A percentile compares a stretch with the other conserved stretches of the same genome.
Evolutionary conservation across 257 asterid species (phyloP).

Genomic region (Nicotiana benthamiana): DNA sequence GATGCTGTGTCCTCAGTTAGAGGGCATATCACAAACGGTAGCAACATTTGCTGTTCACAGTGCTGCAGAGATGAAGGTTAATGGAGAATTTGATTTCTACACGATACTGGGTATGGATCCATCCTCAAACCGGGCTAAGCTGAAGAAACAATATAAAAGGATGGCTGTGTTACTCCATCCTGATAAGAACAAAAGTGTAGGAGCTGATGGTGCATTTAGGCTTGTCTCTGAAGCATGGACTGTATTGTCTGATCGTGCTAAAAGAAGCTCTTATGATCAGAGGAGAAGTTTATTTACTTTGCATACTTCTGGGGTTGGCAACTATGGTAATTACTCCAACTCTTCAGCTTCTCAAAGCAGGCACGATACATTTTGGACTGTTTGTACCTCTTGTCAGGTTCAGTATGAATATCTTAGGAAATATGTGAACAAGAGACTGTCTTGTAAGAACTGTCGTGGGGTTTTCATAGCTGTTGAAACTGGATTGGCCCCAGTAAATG

Average conservation of each 20-base stretch:
- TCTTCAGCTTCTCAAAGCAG: slow-evolving; percentile 51
- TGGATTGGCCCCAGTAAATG: slow-evolving; percentile 64
- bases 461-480: slow-evolving; percentile 90
- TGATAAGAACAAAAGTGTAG: slow-evolving; percentile 54
- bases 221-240: slow-evolving; percentile 53
- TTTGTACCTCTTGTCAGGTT: slow-evolving; percentile 88
- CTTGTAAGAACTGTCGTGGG: slow-evolving; percentile 96
- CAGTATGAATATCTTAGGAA: slow-evolving; percentile 91
- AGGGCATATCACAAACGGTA: slow-evolving; percentile 47
- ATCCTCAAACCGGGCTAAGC: slow-evolving; percentile 29
- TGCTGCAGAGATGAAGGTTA: slow-evolving; percentile 33
- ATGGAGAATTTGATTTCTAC: slow-evolving; percentile 63
- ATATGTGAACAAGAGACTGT: slow-evolving; percentile 75
- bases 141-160: slow-evolving; percentile 59
- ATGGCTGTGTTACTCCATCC: slow-evolving; percentile 64
- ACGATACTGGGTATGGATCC: slow-evolving; percentile 52
- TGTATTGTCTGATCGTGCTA: slow-evolving; percentile 39
- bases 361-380: slow-evolving; percentile 86
- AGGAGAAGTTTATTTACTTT: slow-evolving; percentile 40
- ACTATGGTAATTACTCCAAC: slow-evolving; percentile 39
- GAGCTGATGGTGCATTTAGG: slow-evolving; percentile 68
- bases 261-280: slow-evolving; percentile 47
- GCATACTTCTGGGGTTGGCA: slow-evolving; percentile 33
- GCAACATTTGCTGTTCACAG: slow-evolving; percentile 56
- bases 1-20: slow-evolving; percentile 52